Evolutionary conservation across 2,329 filamentous ascomycete genomes (phyloP).

Genomic region (Ceratocystis destructans): DNA sequence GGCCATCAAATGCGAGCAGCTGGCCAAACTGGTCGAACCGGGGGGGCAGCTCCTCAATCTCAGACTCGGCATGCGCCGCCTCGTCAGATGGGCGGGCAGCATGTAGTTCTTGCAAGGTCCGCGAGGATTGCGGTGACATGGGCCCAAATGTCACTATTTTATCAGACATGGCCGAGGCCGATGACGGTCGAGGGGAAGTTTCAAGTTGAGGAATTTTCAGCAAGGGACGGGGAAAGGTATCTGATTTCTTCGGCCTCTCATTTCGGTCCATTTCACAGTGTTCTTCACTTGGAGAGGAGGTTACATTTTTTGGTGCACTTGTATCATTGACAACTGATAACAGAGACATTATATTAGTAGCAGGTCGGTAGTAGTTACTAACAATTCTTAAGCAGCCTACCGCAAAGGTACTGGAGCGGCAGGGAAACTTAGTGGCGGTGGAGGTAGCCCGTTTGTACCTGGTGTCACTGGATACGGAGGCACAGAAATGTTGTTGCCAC

Average conservation of each 20-base stretch:
- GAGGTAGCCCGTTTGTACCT: conserved; percentile 15
- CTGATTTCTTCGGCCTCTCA: conserved; percentile 4
- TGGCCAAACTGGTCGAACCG: conserved; percentile 35
- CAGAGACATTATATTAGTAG: conserved; percentile 1
- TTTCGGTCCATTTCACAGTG: conserved; percentile 7
- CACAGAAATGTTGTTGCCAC: not conserved
- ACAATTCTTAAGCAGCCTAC: not conserved
- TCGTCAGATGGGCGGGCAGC: conserved; percentile 12
- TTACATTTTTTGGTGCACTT: not conserved
- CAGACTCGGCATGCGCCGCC: conserved; percentile 25
- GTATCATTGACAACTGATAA: conserved; percentile 9
- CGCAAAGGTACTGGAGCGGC: conserved; percentile 9
- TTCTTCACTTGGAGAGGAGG: conserved; percentile 5
- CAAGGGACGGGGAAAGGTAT: not conserved
- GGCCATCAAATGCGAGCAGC: conserved; percentile 24
- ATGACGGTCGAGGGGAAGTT: not conserved
- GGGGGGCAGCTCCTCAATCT: conserved; percentile 34
- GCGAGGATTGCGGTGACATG: conserved; percentile 32
- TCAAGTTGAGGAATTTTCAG: conserved; percentile 1
- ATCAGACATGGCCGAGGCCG: conserved; percentile 5
- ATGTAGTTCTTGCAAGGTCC: conserved; percentile 15
- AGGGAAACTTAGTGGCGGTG: conserved; percentile 16
- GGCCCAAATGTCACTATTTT: conserved; percentile 33
- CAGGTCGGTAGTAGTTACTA: not conserved
- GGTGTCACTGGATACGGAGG: conserved; percentile 18